Conservation (phyloP, 2,329 filamentous ascomycete genomes). For the Nemania sp. region DNA sequence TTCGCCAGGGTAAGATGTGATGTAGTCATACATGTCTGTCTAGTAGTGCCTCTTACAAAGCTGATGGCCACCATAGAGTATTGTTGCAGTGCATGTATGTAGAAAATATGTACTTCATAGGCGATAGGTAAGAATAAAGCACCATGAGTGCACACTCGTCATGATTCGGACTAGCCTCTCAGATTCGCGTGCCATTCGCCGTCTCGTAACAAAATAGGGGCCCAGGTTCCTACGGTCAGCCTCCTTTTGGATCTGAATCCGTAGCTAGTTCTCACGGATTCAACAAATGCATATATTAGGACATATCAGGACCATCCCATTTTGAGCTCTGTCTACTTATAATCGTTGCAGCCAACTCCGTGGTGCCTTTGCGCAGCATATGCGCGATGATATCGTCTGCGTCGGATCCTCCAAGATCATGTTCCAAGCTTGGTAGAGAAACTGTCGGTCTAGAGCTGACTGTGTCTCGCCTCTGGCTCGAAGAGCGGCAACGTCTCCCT, state of each 20-base stretch:
- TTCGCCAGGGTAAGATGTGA: not conserved
- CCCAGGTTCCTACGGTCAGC: conserved; percentile 22
- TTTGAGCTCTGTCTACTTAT: conserved; percentile 13
- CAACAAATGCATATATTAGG: conserved; percentile 8
- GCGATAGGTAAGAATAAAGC: conserved; percentile 15
- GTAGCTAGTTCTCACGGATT: conserved; percentile 9
- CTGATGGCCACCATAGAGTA: too few relatives aligned
- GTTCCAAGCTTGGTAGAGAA: conserved; percentile 18
- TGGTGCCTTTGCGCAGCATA: conserved; percentile 13
- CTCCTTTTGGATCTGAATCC: conserved; percentile 16
- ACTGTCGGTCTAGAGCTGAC: conserved; percentile 25
- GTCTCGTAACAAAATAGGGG: conserved; percentile 6
- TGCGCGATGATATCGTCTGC: conserved; percentile 26
- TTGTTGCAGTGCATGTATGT: too few relatives aligned
- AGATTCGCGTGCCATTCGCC: conserved; percentile 6
- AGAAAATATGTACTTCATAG: not conserved
- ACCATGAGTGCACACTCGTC: conserved; percentile 22
- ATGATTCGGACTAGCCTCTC: conserved; percentile 14
- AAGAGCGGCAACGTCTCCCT: conserved; percentile 1
- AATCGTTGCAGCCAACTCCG: conserved; percentile 8
- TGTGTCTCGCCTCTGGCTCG: conserved; percentile 19
- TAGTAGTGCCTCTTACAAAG: too few relatives aligned
- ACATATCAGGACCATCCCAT: conserved; percentile 10
- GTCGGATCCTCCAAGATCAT: conserved; percentile 22
- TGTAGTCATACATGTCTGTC: not conserved